Conservation (phyloP, 768 basidiomycete species). For the Naematelia aurantialba region DNA sequence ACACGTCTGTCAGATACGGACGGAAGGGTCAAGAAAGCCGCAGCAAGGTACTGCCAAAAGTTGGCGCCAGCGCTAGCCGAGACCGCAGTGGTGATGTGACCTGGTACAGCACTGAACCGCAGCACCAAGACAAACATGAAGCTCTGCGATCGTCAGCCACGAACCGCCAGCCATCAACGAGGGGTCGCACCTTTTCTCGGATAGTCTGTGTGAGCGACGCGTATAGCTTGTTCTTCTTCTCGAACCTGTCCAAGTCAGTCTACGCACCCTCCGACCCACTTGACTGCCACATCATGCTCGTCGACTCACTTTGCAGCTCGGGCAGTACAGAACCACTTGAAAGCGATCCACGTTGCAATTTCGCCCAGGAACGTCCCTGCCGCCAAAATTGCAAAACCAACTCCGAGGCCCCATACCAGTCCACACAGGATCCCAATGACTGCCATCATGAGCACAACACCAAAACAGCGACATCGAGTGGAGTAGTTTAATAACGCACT, state of each 20-base stretch:
- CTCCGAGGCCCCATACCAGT: conserved; percentile 39
- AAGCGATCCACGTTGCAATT: conserved; percentile 43
- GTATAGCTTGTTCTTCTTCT: conserved; percentile 48
- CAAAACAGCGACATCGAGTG: no score
- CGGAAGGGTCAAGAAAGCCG: conserved; percentile 44
- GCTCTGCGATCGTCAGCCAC: conserved; percentile 24
- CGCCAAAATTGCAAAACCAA: conserved; percentile 43
- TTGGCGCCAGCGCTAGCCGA: conserved; percentile 46
- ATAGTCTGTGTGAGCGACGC: conserved; percentile 43
- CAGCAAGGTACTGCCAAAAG: conserved; percentile 41
- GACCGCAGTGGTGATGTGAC: conserved; percentile 46
- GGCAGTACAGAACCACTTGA: conserved; percentile 44
- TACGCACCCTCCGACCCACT: not conserved
- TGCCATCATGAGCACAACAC: not conserved
- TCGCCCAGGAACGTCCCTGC: conserved; percentile 48
- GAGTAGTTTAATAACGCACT: conserved; percentile 17
- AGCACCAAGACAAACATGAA: conserved; percentile 48
- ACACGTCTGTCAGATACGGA: conserved; percentile 11
- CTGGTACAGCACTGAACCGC: conserved; percentile 46
- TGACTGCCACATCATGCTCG: no score
- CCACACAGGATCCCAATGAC: conserved; percentile 45
- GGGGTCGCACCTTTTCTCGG: conserved; percentile 36
- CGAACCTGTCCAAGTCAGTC: conserved; percentile 26
- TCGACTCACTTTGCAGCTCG: conserved; percentile 34
- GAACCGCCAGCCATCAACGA: not conserved